phyloP scores from a whole-genome alignment of 805 yeast species.

The Jamesozyma spencerorum region DNA sequence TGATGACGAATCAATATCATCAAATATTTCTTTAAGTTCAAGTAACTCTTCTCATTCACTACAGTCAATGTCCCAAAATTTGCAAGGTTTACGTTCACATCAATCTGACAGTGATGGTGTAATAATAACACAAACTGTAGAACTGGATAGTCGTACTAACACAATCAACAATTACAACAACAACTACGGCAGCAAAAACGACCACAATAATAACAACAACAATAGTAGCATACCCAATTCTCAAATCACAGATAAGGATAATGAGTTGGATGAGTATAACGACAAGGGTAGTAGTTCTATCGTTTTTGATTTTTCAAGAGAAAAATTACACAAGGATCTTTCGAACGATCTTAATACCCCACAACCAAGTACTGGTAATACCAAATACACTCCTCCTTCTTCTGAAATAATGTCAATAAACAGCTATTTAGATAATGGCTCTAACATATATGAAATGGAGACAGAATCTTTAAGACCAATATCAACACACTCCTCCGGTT shows the following conservation, averaged over 20 bases:
- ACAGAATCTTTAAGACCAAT: conserved; percentile 2
- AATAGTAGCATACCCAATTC: background rate
- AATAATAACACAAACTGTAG: background rate
- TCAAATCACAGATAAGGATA: background rate
- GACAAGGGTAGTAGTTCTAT: conserved; percentile 16
- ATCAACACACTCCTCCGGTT: background rate
- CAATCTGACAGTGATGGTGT: too few species aligned
- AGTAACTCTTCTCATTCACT: background rate
- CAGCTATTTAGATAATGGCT: conserved; percentile 10
- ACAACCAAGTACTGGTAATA: background rate
- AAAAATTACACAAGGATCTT: conserved; percentile 3
- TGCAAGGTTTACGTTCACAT: background rate
- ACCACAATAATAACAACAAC: background rate
- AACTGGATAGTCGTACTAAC: too few species aligned
- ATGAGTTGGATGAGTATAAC: conserved; percentile 4
- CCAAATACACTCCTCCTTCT: conserved; percentile 11
- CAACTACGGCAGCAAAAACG: background rate
- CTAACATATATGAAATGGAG: conserved; percentile 1
- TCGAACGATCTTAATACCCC: background rate
- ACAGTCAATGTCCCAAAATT: background rate
- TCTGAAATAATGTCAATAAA: conserved; percentile 22
- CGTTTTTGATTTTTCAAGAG: conserved; percentile 17
- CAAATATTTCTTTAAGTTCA: too few species aligned
- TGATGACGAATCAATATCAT: too few species aligned
- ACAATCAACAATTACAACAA: too few species aligned